Evolutionary conservation across 345 rosid genomes (phyloP).

Genomic region (rapeseed (Brassica napus)): DNA sequence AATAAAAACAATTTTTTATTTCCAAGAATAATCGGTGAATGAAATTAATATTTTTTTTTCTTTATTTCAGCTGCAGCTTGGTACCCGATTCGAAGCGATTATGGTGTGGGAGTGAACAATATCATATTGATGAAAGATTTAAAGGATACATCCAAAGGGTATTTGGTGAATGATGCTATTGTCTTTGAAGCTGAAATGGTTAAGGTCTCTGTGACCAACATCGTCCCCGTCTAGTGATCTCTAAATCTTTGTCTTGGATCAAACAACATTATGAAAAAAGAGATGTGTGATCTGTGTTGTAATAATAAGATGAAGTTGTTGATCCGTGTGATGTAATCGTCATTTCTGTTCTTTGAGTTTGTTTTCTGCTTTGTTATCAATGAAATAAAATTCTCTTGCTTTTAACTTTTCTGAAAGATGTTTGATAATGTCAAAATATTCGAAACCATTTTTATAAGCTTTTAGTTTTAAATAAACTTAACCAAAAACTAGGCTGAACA

Average conservation of each 20-base stretch:
- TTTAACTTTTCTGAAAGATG: not conserved
- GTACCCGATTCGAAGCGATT: constrained; percentile 26
- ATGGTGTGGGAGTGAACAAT: constrained; percentile 28
- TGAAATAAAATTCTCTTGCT: constrained; percentile 4
- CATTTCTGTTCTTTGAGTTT: not conserved
- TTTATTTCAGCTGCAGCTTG: constrained; percentile 37
- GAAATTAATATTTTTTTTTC: too few relatives aligned
- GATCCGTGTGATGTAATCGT: constrained; percentile 12
- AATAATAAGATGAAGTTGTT: too few relatives aligned
- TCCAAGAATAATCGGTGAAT: not conserved
- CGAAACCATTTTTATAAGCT: not conserved
- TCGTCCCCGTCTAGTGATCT: constrained; percentile 20
- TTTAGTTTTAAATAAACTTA: not conserved
- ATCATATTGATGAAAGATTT: constrained; percentile 30
- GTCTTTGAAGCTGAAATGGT: constrained; percentile 46
- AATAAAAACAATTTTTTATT: not conserved
- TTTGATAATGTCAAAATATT: not conserved
- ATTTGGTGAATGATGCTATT: constrained; percentile 37
- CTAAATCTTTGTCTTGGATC: not conserved
- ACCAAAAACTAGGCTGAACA: not conserved
- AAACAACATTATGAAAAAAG: too few relatives aligned
- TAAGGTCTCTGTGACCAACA: constrained; percentile 36
- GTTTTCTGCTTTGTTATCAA: not conserved
- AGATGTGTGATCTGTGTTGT: too few relatives aligned
- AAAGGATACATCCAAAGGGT: constrained; percentile 35